Evolutionary conservation across 2,329 filamentous ascomycete species (phyloP), one percentile per base, ranked within the genome.

Genomic region (Ilyonectria robusta): DNA sequence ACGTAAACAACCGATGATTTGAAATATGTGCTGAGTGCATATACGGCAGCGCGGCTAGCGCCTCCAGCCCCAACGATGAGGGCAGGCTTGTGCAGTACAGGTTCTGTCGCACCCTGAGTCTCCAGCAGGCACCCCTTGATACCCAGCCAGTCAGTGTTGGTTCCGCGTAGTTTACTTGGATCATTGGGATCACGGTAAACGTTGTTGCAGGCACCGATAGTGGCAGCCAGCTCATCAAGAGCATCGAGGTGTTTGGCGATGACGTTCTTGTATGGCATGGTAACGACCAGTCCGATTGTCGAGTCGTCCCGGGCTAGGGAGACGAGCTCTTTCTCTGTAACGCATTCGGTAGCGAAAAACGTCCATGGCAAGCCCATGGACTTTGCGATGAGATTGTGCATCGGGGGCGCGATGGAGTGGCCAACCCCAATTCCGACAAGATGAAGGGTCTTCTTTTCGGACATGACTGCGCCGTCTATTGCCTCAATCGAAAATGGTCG

Each of bases 101-200:
- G 65, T 29, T 62, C 17, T 40, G 13, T 6, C 4, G 37, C 37
- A 6, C n/a, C 66, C 9, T 35, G 35, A 26, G 42, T 42, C 58
- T 65, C 67, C 5, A 69, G 61, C 1, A 83, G 68, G 62, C 79
- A 83, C 5, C 76, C 78, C 44, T 77, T 76, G 59, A 84, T 79
- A 2, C 83, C 82, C 1, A 77, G 67, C 82, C 82, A 84, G 66
- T 84, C 82, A 2, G 82, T 84, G 65, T 84, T 84, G 7, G 79
- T 81, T 2, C 81, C 83, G 8, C 73, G 68, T 0, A 83, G 70
- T 10, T 63, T 70, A 4, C 74, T 70, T 6, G 60, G 35, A 23
- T 77, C 65, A 6, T 71, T 53, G 29, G 69, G 67, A 9, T 72
- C 65, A 23, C 71, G 68, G 66, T 81, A 80, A 17, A 81, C 73